Evolutionary conservation across 2,329 filamentous ascomycete species (phyloP).

Genomic region (Fusarium virguliforme): DNA sequence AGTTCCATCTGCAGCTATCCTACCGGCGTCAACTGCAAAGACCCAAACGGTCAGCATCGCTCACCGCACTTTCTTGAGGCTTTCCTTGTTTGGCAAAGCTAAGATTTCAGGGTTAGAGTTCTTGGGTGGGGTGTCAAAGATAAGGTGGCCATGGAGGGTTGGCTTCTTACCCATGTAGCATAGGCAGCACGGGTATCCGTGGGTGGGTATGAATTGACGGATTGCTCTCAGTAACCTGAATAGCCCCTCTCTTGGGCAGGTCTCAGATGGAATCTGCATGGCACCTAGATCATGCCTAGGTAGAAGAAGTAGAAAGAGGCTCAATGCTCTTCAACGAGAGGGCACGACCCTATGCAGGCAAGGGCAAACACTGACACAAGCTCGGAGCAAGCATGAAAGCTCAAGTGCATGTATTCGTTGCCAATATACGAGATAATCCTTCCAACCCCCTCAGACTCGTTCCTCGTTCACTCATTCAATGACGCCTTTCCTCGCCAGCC

Average conservation of each 20-base stretch:
- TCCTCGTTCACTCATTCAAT: constrained; percentile 34
- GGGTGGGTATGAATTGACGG: neutral
- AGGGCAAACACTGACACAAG: neutral
- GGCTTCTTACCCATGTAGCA: neutral
- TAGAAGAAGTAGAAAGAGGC: neutral
- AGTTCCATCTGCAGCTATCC: constrained; percentile 6
- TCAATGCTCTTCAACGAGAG: neutral
- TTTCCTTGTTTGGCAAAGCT: neutral
- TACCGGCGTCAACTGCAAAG: constrained; percentile 1
- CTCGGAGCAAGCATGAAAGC: neutral
- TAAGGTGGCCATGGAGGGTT: neutral
- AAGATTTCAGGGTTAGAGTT: neutral
- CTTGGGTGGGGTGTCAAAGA: neutral
- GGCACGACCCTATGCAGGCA: neutral
- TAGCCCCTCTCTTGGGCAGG: no score
- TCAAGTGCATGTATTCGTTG: constrained; percentile 29
- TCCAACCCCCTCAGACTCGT: constrained; percentile 5
- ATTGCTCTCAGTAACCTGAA: no score
- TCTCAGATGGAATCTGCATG: no score
- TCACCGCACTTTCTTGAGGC: neutral
- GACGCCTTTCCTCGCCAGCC: constrained; percentile 13
- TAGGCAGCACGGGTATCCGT: neutral
- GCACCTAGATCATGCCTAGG: no score
- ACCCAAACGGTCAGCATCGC: neutral
- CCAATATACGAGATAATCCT: constrained; percentile 28